Conservation (phyloP, 2,329 filamentous ascomycete species). For the Trichophyton rubrum region DNA sequence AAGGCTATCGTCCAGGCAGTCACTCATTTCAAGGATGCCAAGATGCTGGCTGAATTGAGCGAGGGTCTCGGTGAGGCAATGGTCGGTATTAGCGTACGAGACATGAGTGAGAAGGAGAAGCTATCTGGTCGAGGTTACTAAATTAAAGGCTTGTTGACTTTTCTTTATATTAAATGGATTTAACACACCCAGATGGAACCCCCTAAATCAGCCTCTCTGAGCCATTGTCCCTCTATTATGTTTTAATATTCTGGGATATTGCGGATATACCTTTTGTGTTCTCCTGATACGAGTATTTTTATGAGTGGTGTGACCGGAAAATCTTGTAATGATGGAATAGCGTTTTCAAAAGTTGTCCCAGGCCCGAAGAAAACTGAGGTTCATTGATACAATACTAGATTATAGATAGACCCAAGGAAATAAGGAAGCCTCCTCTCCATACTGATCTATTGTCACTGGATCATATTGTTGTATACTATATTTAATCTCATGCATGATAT, state of each 20-base stretch:
- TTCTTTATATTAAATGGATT: background rate
- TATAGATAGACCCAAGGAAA: background rate
- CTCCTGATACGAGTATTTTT: slow-evolving; percentile 3
- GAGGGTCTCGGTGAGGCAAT: slow-evolving; percentile 91
- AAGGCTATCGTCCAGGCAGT: slow-evolving; percentile 91
- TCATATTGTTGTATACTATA: background rate
- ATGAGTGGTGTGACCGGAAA: slow-evolving; percentile 1
- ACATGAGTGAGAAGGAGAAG: slow-evolving; percentile 67
- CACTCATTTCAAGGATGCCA: slow-evolving; percentile 76
- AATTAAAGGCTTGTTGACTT: slow-evolving; percentile 5
- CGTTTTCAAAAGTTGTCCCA: slow-evolving; percentile 4
- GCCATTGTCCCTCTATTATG: background rate
- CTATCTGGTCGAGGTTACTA: slow-evolving; percentile 79
- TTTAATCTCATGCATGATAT: background rate
- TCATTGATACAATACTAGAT: background rate
- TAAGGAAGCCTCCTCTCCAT: background rate
- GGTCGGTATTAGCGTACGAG: slow-evolving; percentile 82
- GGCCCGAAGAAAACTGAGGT: background rate
- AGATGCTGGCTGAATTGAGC: slow-evolving; percentile 76
- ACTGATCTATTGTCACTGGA: too few relatives aligned
- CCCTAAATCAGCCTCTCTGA: background rate
- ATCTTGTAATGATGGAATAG: background rate
- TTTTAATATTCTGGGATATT: background rate
- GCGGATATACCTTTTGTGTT: background rate
- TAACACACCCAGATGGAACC: background rate